Percentiles rank a stretch among this genome's conserved stretches.
Evolutionary conservation across 176 grass and related monocot genomes (phyloP).

Genomic region (Oryza australiensis): DNA sequence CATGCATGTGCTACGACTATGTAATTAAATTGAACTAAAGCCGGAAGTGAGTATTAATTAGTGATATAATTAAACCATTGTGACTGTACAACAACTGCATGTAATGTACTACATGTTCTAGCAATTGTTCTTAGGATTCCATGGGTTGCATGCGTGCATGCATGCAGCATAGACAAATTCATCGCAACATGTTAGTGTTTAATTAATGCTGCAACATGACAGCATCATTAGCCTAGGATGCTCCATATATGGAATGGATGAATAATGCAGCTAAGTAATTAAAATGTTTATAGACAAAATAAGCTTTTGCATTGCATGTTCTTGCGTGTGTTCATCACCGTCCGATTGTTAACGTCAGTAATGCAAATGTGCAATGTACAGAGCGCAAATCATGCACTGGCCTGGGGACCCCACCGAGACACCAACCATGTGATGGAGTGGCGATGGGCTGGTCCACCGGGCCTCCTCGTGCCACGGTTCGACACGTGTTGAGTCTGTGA

Average conservation of each 20-base stretch:
- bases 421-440: conserved; percentile 1
- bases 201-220: not conserved
- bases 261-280: conserved; percentile 7
- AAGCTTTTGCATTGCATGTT: not conserved
- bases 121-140: not conserved
- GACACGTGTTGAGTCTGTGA: not conserved
- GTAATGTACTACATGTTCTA: not conserved
- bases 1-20: not conserved
- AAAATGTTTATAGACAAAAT: conserved; percentile 11
- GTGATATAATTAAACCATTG: not conserved
- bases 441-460: not conserved
- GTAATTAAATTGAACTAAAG: not conserved
- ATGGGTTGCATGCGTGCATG: not conserved
- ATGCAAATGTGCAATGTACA: conserved; percentile 25
- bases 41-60: not conserved
- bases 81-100: not conserved
- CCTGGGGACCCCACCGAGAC: not conserved
- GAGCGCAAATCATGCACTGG: not conserved
- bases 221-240: conserved; percentile 21
- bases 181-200: not conserved
- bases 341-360: not conserved
- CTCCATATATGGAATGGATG: conserved; percentile 2
- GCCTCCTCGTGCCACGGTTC: not conserved
- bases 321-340: not conserved
- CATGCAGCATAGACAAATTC: not conserved